A percentile compares a stretch with the other conserved stretches of the same genome.
Evolutionary conservation across 805 yeast species (phyloP).

Genomic region (Saccharomycopsis sp.): DNA sequence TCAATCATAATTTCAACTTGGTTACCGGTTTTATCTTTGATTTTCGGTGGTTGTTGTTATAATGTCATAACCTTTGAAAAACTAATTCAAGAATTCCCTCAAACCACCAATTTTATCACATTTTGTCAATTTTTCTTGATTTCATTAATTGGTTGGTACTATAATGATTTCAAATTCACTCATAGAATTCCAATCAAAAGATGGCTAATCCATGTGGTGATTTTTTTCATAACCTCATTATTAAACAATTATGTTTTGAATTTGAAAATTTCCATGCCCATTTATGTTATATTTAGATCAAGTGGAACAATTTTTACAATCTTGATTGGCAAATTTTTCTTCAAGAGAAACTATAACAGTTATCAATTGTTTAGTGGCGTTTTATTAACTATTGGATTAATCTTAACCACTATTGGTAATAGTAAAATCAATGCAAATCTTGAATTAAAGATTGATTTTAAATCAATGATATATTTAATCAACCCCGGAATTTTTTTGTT

Average conservation of each 20-base stretch:
- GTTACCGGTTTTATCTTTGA: too few species aligned
- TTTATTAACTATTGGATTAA: constrained; percentile 45
- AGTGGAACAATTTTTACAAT: constrained; percentile 54
- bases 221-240: constrained; percentile 41
- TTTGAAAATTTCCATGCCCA: constrained; percentile 49
- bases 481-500: constrained; percentile 31
- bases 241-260: constrained; percentile 50
- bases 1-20: too few species aligned
- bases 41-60: constrained; percentile 67
- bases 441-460: too few species aligned
- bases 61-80: constrained; percentile 57
- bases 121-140: constrained; percentile 42
- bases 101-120: constrained; percentile 44
- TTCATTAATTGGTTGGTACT: constrained; percentile 31
- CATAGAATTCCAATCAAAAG: constrained; percentile 32
- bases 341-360: constrained; percentile 33
- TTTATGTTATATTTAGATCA: constrained; percentile 58
- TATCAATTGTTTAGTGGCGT: constrained; percentile 41
- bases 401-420: constrained; percentile 27
- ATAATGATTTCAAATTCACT: constrained; percentile 20
- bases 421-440: not conserved
- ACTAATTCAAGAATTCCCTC: constrained; percentile 30
- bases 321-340: constrained; percentile 40
- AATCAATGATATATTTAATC: too few species aligned
- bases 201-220: constrained; percentile 36